phyloP scores from a whole-genome alignment of 805 yeast genomes.

The Yarrowia hollandica region DNA sequence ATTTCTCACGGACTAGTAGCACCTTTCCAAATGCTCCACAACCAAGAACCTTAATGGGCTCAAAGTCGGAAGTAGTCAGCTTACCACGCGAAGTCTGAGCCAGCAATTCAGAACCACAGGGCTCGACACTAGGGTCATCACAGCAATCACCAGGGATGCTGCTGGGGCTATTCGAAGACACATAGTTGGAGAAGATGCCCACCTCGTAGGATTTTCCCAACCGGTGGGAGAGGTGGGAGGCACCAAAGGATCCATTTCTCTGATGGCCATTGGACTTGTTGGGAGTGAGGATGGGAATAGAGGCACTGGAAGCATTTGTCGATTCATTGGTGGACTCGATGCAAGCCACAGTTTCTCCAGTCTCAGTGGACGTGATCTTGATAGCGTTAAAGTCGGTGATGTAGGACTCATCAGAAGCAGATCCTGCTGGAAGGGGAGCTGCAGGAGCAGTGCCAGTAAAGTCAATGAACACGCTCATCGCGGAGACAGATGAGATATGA shows the following conservation, averaged over 20 bases:
- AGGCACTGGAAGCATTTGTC: slow-evolving; percentile 21
- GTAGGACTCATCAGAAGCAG: slow-evolving; percentile 13
- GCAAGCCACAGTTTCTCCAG: slow-evolving; percentile 29
- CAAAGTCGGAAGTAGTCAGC: slow-evolving; percentile 55
- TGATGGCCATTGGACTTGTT: slow-evolving; percentile 1
- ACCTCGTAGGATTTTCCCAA: slow-evolving; percentile 54
- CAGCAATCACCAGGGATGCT: slow-evolving; percentile 1
- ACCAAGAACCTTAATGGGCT: slow-evolving; percentile 74
- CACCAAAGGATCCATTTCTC: not conserved
- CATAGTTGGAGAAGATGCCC: slow-evolving; percentile 47
- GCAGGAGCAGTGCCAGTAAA: not conserved
- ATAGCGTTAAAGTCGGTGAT: slow-evolving; percentile 22
- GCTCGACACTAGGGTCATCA: slow-evolving; percentile 8
- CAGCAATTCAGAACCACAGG: slow-evolving; percentile 9
- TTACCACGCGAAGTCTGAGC: slow-evolving; percentile 31
- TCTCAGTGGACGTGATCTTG: slow-evolving; percentile 15
- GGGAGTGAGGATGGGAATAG: slow-evolving; percentile 23
- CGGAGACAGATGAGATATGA: too few species aligned
- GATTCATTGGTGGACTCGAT: slow-evolving; percentile 1
- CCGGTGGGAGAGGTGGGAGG: slow-evolving; percentile 33
- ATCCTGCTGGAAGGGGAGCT: not conserved
- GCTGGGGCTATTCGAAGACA: slow-evolving; percentile 34
- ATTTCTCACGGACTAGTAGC: slow-evolving; percentile 64
- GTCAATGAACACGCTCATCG: slow-evolving; percentile 21
- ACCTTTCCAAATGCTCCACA: slow-evolving; percentile 91